A percentile compares a stretch with the other conserved stretches of the same genome.
phyloP scores from a whole-genome alignment of 345 rosid genomes.

The Punica granatum region DNA sequence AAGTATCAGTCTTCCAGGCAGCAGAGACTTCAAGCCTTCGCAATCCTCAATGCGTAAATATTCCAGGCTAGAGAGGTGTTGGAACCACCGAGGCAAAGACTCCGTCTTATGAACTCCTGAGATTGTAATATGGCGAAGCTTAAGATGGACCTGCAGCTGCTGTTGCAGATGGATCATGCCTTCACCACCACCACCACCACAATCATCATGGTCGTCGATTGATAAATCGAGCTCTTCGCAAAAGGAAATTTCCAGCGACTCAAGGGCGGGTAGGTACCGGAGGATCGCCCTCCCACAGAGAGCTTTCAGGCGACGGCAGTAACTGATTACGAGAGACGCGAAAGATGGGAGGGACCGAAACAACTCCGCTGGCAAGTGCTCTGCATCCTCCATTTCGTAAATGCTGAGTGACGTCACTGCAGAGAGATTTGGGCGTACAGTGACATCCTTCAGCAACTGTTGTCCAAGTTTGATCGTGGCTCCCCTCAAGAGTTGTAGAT shows the following conservation, averaged over 20 bases:
- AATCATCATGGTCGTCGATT: not conserved
- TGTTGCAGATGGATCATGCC: not conserved
- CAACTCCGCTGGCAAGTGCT: not conserved
- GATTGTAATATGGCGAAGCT: not conserved
- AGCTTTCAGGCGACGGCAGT: slow-evolving; percentile 1
- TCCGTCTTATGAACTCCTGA: not conserved
- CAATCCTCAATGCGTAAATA: not conserved
- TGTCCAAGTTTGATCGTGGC: not conserved
- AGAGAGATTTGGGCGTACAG: not conserved
- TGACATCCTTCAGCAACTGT: not conserved
- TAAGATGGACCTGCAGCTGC: not conserved
- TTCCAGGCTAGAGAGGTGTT: not conserved
- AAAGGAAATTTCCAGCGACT: not conserved
- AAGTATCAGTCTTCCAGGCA: not conserved
- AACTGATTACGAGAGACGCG: not conserved
- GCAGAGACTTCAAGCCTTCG: not conserved
- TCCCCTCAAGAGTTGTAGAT: not conserved
- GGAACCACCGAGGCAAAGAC: not conserved
- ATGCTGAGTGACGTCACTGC: not conserved
- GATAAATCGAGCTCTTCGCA: slow-evolving; percentile 7
- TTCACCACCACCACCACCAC: not conserved
- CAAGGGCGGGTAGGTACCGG: not conserved
- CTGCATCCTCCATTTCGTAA: not conserved
- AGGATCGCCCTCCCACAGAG: not conserved
- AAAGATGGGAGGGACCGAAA: slow-evolving; percentile 4